Evolutionary conservation across 495 filamentous ascomycete species (phyloP), one percentile per base, ranked within the genome.

Genomic region (Lentithecium fluviatile): DNA sequence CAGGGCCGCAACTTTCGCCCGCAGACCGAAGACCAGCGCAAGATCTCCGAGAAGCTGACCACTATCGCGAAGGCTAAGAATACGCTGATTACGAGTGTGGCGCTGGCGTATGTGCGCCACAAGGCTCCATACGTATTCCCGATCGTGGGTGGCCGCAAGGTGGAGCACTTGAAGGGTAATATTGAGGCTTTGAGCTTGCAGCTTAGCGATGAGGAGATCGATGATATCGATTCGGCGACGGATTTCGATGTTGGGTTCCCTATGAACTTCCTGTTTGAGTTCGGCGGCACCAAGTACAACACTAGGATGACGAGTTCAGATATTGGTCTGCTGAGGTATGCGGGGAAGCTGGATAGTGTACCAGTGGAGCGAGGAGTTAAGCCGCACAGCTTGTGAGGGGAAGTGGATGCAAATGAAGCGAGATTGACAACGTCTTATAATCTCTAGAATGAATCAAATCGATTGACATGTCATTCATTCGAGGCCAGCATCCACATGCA

Each of bases 61-160:
- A 70, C 76, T n/a, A 70, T 89, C 32, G 85, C 83, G 0, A 73
- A 77, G 1, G 13, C 69, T 53, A 52, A 68, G 12, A 65, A 63
- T 12, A 56, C 58, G 29, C 46, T 52, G 20, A 46, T 67, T 8
- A 70, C 71, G 11, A 51, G 58, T 15, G 56, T 90, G 45, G 88
- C 89, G 7, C 71, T 90, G 53, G 87, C 88, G 0, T 91, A 90
- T 70, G 82, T 90, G 10, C 79, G 83, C 71, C 74, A 78, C 69
- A 90, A 91, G 75, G 73, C 83, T 7, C 83, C 86, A 0, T 83
- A 89, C 59, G 86, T 89, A 17, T 91, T 89, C 71, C 88, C 88
- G 10, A 82, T 91, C 52, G 79, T 90, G 13, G 88, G 87, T 6
- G 83, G 82, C 0, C 68, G 85, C 11, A 88, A 84, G 71, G 69